Conservation (phyloP, 1,139 yeast genomes). For the Kodamaea plutei region DNA sequence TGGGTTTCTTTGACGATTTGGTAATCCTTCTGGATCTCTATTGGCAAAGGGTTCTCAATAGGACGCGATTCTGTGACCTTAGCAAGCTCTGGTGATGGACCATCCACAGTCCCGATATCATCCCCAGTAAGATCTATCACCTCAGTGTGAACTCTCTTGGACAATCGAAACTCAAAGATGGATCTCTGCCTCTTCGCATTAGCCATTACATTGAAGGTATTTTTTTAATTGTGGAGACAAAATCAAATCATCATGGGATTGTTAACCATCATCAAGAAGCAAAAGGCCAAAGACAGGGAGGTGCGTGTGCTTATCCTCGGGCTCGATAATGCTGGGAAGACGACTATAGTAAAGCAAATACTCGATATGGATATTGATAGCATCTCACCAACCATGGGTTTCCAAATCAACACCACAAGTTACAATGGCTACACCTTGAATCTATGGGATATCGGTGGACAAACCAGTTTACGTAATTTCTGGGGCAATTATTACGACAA, state of each 20-base stretch:
- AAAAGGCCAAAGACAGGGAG: conserved; percentile 75
- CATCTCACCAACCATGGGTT: conserved; percentile 53
- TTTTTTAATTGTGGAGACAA: background rate
- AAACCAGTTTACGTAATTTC: conserved; percentile 68
- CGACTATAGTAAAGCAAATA: conserved; percentile 69
- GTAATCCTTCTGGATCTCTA: too few relatives aligned
- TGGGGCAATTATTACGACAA: conserved; percentile 91
- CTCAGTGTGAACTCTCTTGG: conserved; percentile 7
- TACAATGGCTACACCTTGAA: conserved; percentile 34
- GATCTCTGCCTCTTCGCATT: conserved; percentile 13
- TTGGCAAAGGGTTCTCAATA: conserved; percentile 1
- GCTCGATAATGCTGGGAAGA: conserved; percentile 86
- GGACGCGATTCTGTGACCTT: too few relatives aligned
- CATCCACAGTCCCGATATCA: too few relatives aligned
- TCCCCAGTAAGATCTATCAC: conserved; percentile 11
- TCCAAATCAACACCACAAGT: conserved; percentile 43
- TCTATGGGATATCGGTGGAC: conserved; percentile 91
- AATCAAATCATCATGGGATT: conserved; percentile 60
- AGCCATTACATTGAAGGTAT: conserved; percentile 5
- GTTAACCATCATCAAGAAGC: conserved; percentile 74
- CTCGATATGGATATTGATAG: conserved; percentile 42
- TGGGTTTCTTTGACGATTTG: too few relatives aligned
- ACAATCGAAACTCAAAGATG: conserved; percentile 13
- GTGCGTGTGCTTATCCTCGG: conserved; percentile 74
- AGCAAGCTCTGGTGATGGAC: too few relatives aligned